These are phyloP conservation scores for Sporisorium reilianum DNA, from an alignment of 1,284 basidiomycete species.

Conservation along the genomic window DNA sequence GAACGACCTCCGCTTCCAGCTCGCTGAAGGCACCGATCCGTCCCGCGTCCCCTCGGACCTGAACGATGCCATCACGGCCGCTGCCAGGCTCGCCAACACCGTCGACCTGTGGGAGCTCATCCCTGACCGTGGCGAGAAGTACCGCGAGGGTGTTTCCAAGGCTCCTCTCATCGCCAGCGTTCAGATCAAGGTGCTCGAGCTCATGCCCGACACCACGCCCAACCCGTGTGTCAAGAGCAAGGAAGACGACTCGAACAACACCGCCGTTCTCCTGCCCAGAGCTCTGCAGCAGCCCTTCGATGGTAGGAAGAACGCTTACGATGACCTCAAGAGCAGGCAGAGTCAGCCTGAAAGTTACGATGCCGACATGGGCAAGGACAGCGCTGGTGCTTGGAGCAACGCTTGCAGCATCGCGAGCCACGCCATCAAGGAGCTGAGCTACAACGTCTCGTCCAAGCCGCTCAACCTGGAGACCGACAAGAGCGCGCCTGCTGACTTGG, in stretches of 20 bases:
- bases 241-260: not conserved
- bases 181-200: slow-evolving; percentile 40
- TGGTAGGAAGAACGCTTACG: slow-evolving; percentile 8
- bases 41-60: slow-evolving; percentile 71
- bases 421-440: slow-evolving; percentile 23
- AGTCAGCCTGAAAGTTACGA: not conserved
- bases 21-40: slow-evolving; percentile 66
- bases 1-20: slow-evolving; percentile 72
- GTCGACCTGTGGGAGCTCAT: slow-evolving; percentile 74
- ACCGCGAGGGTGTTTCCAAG: slow-evolving; percentile 67
- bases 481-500: slow-evolving; percentile 24
- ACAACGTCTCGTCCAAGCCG: slow-evolving; percentile 13
- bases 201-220: slow-evolving; percentile 29
- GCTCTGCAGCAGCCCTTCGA: slow-evolving; percentile 16
- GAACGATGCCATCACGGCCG: slow-evolving; percentile 72
- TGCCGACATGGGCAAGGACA: not conserved
- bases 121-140: slow-evolving; percentile 73
- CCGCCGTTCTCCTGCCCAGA: not conserved
- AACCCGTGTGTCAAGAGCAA: slow-evolving; percentile 22
- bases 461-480: slow-evolving; percentile 31
- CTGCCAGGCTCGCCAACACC: slow-evolving; percentile 51
- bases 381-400: slow-evolving; percentile 21
- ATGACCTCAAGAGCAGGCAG: slow-evolving; percentile 4
- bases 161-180: slow-evolving; percentile 56
- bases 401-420: slow-evolving; percentile 26